Evolutionary conservation across 2,329 filamentous ascomycete species (phyloP), one percentile per base, ranked within the genome.

Genomic region (Fusarium agapanthi): DNA sequence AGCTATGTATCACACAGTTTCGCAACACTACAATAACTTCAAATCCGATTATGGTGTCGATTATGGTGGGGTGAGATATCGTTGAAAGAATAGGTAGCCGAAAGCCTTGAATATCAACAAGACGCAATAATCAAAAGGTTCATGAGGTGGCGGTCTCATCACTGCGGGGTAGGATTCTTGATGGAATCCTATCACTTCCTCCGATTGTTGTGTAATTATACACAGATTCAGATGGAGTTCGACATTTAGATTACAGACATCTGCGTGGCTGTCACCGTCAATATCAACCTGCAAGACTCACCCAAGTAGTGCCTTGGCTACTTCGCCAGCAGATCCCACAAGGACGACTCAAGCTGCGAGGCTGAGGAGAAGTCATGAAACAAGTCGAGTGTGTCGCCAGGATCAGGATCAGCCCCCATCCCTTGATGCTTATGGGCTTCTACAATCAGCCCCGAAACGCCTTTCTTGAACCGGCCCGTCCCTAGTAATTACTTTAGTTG

Each of bases 381-480:
- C 71, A 69, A 71, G 67, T 61, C 65, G 71, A 72, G 61, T 64
- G 60, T 59, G 65, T 60, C 50, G 47, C 71, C 64, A 73, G 69
- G 41, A 69, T 70, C 57, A 47, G 43, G 68, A 26, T 26, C n/a
- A 51, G 32, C 66, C 71, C 68, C 62, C 45, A 24, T 53, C 55
- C 47, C 37, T 65, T 47, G 60, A 53, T 64, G 68, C 65, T 63
- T 71, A 48, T 66, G 32, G 45, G 50, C 32, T 43, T 61, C 62
- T 58, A 61, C 48, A 56, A 55, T 67, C 60, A 61, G 53, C 58
- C 69, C 56, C 38, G 40, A 65, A 67, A 64, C 54, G 67, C 66
- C 66, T 54, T 74, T 60, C 45, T 69, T 65, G 67, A 26, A 43
- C 74, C 76, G 76, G 76, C 56, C 76, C 76, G 76, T 77, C 76